Base-by-base conservation (phyloP, 2,329 filamentous ascomycete genomes). In the Exophiala mesophila region DNA sequence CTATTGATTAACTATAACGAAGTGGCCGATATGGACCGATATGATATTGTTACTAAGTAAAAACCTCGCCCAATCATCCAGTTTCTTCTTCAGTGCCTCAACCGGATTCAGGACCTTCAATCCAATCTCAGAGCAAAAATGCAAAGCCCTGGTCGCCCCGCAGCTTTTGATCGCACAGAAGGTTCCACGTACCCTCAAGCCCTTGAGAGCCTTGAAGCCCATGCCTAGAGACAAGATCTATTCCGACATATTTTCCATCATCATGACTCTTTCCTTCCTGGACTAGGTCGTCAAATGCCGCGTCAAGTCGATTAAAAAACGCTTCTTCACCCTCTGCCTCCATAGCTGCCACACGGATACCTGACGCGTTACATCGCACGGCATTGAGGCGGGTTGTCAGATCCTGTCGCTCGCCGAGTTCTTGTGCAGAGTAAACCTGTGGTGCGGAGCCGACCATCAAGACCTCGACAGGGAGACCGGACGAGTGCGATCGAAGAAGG, bases 161-260 rank as follows among this genome's bases (percentile, higher is more conserved):
- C 13, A 39, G 23, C 16, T 40, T 19, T 15, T 41, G 28, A 20
- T 30, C 18, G 33, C 35, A 40, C 10, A 48, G 19, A 15, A 28
- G 20, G 13, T 30, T 20, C 45, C 45, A 48, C 9, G 17, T 29
- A 9, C 29, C 36, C 18, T 48, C 45, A 6, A 45, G n/a, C 3
- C 45, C 41, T 12, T 21, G 10, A 16, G 19, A 15, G 10, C 42
- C 42, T 13, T 15, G 18, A 9, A 48, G 12, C 4, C 45, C 45
- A 29, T 36, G 19, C 12, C 32, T 19, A n/a, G 28, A 15, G 16
- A n/a, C 28, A n/a, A 45, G 16, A 12, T 30, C 17, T 8, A 45
- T 21, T 21, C 45, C 41, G 18, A 45, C 20, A 12, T 39, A 23
- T 19, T 20, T 19, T 7, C 30, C 37, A 13, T 32, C 21, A 17